Evolutionary conservation across 2,329 filamentous ascomycete species (phyloP), one percentile per base, ranked within the genome.

Genomic region (Claviceps sp.): DNA sequence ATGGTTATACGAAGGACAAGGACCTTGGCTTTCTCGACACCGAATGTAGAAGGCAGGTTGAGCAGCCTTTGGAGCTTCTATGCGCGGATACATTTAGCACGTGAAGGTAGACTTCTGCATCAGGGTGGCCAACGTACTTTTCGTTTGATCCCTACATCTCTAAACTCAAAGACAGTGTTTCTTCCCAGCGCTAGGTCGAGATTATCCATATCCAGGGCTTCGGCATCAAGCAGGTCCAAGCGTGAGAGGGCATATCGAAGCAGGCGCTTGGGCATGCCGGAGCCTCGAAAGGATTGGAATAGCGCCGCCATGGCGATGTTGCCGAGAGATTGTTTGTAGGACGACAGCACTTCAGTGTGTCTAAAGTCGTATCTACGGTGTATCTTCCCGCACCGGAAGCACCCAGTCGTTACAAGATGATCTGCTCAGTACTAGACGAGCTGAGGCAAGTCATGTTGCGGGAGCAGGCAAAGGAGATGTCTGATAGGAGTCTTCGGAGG

Each of bases 241-340:
- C 84, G 82, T 23, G 85, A 85, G 43, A 98, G 74, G 48, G 84
- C 88, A 72, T 93, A 95, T 59, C 88, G 84, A 57, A 97, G 78
- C 61, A 97, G 77, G 66, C 85, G 83, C 77, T 93, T 95, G 71
- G 90, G 87, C 74, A 95, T 88, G 59, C 80, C 86, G 56, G 88
- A 80, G 65, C 69, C 74, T 61, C 73, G 70, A 61, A 82, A 80
- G 53, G 74, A 76, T 67, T 75, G 83, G 62, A 93, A 78, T 64
- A 87, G 82, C 64, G 78, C 82, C 50, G 83, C 81, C 86, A 90
- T 89, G 66, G 55, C 66, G 64, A 55, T 49, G 55, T 42, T 39
- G 45, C 49, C 44, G 13, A 23, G 44, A 7, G 7, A 14, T n/a
- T 3, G 3, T 11, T 20, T 44, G 3, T 4, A 42, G 36, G n/a